phyloP scores from a whole-genome alignment of 2,329 filamentous ascomycete species.

The Tothia fuscella region DNA sequence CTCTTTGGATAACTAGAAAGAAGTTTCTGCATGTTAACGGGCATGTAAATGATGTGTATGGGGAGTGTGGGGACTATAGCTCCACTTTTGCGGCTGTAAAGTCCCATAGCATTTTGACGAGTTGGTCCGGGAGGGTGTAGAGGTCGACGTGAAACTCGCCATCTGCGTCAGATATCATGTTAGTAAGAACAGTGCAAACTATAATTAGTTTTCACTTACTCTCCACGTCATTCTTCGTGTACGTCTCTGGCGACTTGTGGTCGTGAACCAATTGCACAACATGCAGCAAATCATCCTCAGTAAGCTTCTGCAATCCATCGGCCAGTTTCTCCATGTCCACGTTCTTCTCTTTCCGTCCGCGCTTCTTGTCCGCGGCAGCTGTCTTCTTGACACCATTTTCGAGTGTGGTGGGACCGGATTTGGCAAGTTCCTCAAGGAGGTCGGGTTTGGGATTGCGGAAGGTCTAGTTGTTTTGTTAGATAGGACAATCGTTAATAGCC shows the following conservation, averaged over 20 bases:
- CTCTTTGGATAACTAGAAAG: too few species aligned
- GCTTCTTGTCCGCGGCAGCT: constrained; percentile 61
- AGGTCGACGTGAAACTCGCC: constrained; percentile 98
- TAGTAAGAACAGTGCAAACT: constrained; percentile 21
- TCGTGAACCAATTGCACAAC: constrained; percentile 98
- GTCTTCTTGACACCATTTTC: constrained; percentile 53
- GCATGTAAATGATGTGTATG: too few species aligned
- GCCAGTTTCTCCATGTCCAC: constrained; percentile 94
- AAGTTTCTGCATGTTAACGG: too few species aligned
- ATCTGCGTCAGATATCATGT: constrained; percentile 37
- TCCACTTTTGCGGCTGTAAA: constrained; percentile 46
- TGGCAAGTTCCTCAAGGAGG: constrained; percentile 66
- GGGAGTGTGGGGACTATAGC: constrained; percentile 16
- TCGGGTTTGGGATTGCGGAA: constrained; percentile 90
- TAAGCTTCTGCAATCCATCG: constrained; percentile 76
- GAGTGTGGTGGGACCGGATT: constrained; percentile 63
- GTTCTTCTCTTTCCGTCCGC: constrained; percentile 53
- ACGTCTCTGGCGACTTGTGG: constrained; percentile 86
- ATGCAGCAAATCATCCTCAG: constrained; percentile 84
- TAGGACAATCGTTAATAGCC: too few species aligned
- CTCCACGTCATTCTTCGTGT: constrained; percentile 94
- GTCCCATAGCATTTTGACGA: constrained; percentile 94
- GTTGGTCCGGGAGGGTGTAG: constrained; percentile 82
- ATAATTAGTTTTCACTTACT: constrained; percentile 61
- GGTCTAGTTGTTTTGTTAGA: constrained; percentile 36